phyloP scores from a whole-genome alignment of 208 protist species.

The Leishmania turanica region DNA sequence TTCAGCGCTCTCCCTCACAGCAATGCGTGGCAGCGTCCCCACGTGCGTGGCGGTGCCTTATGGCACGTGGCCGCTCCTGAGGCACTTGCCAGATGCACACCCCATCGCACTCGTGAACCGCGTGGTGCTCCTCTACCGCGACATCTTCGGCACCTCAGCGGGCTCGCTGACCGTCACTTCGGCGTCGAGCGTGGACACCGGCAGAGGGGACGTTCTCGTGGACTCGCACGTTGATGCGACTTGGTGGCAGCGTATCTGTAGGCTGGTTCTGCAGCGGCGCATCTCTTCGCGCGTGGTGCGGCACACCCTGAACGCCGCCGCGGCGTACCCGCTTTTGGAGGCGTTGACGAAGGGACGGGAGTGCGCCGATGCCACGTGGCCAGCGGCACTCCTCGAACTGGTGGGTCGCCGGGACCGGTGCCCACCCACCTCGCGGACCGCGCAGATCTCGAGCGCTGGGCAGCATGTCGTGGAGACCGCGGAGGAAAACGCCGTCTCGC shows the following conservation, averaged over 20 bases:
- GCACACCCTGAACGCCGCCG: constrained; percentile 46
- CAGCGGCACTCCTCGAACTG: constrained; percentile 48
- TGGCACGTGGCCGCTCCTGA: constrained; percentile 31
- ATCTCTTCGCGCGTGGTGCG: constrained; percentile 40
- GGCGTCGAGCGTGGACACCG: not conserved
- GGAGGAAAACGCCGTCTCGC: constrained; percentile 58
- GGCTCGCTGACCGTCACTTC: not conserved
- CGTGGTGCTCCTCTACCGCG: constrained; percentile 20
- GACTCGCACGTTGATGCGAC: not conserved
- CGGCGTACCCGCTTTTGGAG: constrained; percentile 56
- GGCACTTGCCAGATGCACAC: constrained; percentile 19
- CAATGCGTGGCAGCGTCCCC: not conserved
- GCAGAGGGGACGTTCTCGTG: not conserved
- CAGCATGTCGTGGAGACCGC: constrained; percentile 60
- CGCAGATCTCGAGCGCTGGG: constrained; percentile 32
- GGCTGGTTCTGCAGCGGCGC: constrained; percentile 37
- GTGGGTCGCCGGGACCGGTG: constrained; percentile 72
- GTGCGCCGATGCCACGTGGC: constrained; percentile 40
- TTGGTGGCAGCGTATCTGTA: constrained; percentile 43
- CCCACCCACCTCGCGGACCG: constrained; percentile 27
- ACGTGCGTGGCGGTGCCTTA: not conserved
- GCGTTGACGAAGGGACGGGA: constrained; percentile 57
- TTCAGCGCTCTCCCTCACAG: constrained; percentile 6
- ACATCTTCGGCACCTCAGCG: constrained; percentile 7
- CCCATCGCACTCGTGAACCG: constrained; percentile 34